Evolutionary conservation across 192 early-diverging fungal genomes (phyloP).

Genomic region (Thoreauomyces humboldtii): DNA sequence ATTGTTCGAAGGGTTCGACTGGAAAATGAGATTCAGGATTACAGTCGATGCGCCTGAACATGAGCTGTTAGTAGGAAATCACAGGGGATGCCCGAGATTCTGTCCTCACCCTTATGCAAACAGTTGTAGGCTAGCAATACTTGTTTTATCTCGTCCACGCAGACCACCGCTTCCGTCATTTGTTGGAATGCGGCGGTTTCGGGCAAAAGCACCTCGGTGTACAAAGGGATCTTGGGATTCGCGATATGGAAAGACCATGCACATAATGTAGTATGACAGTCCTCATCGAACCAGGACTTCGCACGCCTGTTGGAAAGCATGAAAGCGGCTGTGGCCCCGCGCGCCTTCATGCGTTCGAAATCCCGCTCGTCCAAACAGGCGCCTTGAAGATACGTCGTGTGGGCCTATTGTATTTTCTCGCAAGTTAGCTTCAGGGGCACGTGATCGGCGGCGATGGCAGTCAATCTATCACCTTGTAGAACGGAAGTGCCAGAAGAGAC

Average conservation of each 20-base stretch:
- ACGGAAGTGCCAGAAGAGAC: slow-evolving; percentile 1
- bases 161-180: slow-evolving; percentile 2
- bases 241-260: slow-evolving; percentile 18
- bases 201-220: slow-evolving; percentile 13
- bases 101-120: background rate
- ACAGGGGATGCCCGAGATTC: too few species aligned
- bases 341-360: slow-evolving; percentile 1
- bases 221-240: slow-evolving; percentile 4
- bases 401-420: too few species aligned
- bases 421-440: too few species aligned
- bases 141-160: slow-evolving; percentile 20
- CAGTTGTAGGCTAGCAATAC: slow-evolving; percentile 4
- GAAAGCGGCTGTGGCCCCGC: background rate
- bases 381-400: slow-evolving; percentile 10
- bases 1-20: background rate
- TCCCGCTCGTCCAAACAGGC: background rate
- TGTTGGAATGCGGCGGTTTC: slow-evolving; percentile 12
- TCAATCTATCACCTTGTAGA: too few species aligned
- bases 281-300: slow-evolving; percentile 12
- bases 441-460: too few species aligned
- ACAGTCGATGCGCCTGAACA: slow-evolving; percentile 14
- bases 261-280: background rate
- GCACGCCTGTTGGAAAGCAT: background rate
- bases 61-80: too few species aligned
- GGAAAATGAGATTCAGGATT: slow-evolving; percentile 15